These are phyloP conservation scores for Pseudogymnoascus sp. DNA, from an alignment of 2,329 filamentous ascomycete species.

Conservation along the genomic window DNA sequence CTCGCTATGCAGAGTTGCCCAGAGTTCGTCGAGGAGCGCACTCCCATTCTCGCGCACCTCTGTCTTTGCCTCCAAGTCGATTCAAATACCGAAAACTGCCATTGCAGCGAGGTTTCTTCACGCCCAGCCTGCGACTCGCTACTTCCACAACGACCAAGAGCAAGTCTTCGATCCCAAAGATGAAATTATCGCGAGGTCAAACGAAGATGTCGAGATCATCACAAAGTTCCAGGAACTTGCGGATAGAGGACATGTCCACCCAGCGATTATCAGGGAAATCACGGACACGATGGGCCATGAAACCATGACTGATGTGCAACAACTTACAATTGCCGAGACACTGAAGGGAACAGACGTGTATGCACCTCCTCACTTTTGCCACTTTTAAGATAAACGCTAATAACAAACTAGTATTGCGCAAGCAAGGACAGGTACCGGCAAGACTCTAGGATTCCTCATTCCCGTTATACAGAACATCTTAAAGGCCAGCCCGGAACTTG, in stretches of 20 bases:
- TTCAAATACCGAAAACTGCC: slow-evolving; percentile 15
- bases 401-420: slow-evolving; percentile 67
- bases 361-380: slow-evolving; percentile 14
- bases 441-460: slow-evolving; percentile 88
- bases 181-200: slow-evolving; percentile 7
- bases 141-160: slow-evolving; percentile 18
- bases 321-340: slow-evolving; percentile 71
- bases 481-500: slow-evolving; percentile 50
- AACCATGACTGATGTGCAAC: slow-evolving; percentile 87
- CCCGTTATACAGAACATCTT: slow-evolving; percentile 79
- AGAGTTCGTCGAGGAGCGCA: slow-evolving; percentile 14
- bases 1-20: slow-evolving; percentile 26
- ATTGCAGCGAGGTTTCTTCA: slow-evolving; percentile 10
- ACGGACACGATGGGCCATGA: slow-evolving; percentile 67
- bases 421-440: slow-evolving; percentile 94
- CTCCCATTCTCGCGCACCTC: slow-evolving; percentile 21
- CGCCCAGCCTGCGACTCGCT: slow-evolving; percentile 17
- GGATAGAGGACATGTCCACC: slow-evolving; percentile 26
- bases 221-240: slow-evolving; percentile 28
- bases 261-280: slow-evolving; percentile 42
- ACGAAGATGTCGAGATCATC: slow-evolving; percentile 12
- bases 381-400: slow-evolving; percentile 8
- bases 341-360: slow-evolving; percentile 51
- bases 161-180: slow-evolving; percentile 1
- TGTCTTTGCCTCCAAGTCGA: slow-evolving; percentile 21